Evolutionary conservation across 2,329 filamentous ascomycete species (phyloP).

Genomic region (Escovopsis sp.): DNA sequence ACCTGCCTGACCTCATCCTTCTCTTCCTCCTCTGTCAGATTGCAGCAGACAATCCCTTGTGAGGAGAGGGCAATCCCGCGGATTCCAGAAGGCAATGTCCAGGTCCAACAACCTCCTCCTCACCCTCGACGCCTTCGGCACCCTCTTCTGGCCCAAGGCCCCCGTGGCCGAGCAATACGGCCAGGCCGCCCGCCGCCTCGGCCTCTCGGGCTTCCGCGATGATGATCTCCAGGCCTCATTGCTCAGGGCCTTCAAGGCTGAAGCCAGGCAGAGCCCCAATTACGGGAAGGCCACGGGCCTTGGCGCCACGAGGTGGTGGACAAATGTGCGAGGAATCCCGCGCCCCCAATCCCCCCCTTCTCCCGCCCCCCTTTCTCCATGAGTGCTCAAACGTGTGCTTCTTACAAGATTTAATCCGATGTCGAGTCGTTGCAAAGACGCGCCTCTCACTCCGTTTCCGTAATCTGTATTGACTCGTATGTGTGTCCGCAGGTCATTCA

Average conservation of each 20-base stretch:
- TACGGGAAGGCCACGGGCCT: conserved; percentile 39
- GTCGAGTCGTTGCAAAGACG: too few species aligned
- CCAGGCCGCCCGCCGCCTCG: conserved; percentile 32
- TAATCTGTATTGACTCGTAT: not conserved
- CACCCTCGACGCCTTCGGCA: conserved; percentile 52
- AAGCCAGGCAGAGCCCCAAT: conserved; percentile 35
- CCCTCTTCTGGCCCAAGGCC: conserved; percentile 37
- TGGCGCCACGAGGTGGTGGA: conserved; percentile 42
- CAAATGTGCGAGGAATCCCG: conserved; percentile 27
- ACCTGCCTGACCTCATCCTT: too few species aligned
- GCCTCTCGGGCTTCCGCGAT: conserved; percentile 27
- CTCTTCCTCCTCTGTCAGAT: too few species aligned
- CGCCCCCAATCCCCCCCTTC: not conserved
- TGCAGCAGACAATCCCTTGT: too few species aligned
- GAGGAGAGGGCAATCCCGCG: too few species aligned
- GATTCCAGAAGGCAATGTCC: too few species aligned
- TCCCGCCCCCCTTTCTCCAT: not conserved
- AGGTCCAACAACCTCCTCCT: conserved; percentile 42
- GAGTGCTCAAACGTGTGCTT: too few species aligned
- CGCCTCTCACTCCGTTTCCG: not conserved
- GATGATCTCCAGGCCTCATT: conserved; percentile 22
- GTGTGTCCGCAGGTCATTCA: conserved; percentile 30
- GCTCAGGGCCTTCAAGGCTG: conserved; percentile 29
- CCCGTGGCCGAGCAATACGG: conserved; percentile 39
- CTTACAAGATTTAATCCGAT: too few species aligned